Percentiles rank a stretch among this genome's conserved stretches.
Conservation (phyloP, 805 yeast genomes). For the Saccharomycopsis oosterbeekiorum region DNA sequence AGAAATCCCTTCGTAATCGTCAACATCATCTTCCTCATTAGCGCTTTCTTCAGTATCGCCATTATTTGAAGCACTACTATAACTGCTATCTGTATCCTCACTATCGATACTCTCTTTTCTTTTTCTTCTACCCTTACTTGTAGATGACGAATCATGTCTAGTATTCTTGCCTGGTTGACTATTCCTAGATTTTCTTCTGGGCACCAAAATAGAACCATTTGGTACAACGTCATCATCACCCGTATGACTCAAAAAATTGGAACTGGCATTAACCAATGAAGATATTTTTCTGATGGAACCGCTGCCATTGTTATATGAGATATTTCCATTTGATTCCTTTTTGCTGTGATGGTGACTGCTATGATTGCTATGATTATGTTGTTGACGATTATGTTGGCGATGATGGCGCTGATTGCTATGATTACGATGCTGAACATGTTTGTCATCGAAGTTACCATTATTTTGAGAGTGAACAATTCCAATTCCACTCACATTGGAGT, state of each 20-base stretch:
- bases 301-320: neutral
- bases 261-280: neutral
- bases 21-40: conserved; percentile 11
- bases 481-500: neutral
- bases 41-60: neutral
- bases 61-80: neutral
- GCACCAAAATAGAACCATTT: neutral
- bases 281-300: neutral
- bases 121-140: neutral
- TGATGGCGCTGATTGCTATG: neutral
- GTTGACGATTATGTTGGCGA: neutral
- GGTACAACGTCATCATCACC: neutral
- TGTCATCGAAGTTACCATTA: neutral
- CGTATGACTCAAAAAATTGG: neutral
- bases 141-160: neutral
- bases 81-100: neutral
- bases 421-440: neutral
- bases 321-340: neutral
- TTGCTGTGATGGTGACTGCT: neutral
- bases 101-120: neutral
- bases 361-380: neutral
- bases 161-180: neutral
- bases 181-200: neutral
- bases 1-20: conserved; percentile 23
- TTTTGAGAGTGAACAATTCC: neutral